Conservation (phyloP, 2,329 filamentous ascomycete genomes). For the Sphaceloma murrayae region DNA sequence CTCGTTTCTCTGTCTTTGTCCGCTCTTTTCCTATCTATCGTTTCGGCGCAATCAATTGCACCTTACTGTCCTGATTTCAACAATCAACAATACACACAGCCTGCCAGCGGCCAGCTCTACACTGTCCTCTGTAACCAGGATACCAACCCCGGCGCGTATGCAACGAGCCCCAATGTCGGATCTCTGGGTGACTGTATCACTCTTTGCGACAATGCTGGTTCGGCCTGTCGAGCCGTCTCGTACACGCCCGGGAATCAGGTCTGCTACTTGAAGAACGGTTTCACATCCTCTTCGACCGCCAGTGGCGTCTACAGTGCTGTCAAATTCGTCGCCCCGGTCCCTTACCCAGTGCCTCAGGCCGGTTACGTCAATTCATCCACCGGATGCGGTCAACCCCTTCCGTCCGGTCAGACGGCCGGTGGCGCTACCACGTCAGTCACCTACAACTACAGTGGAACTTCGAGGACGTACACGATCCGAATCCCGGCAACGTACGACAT, state of each 20-base stretch:
- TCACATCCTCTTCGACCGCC: constrained; percentile 11
- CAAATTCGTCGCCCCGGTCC: constrained; percentile 6
- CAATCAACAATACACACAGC: constrained; percentile 16
- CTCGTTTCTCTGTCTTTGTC: constrained; percentile 15
- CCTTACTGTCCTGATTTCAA: constrained; percentile 10
- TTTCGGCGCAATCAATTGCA: constrained; percentile 12
- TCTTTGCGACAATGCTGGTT: constrained; percentile 13
- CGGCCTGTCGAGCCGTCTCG: constrained; percentile 7
- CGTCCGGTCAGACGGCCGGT: constrained; percentile 19
- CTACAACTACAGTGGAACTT: constrained; percentile 22
- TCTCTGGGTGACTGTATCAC: constrained; percentile 14
- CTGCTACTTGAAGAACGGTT: constrained; percentile 22
- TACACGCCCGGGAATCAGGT: constrained; percentile 16
- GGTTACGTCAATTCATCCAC: constrained; percentile 20
- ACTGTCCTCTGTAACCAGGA: constrained; percentile 18
- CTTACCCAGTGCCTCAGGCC: constrained; percentile 16
- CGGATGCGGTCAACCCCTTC: constrained; percentile 23
- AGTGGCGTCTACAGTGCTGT: constrained; percentile 13
- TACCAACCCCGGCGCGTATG: constrained; percentile 13
- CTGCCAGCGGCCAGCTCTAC: constrained; percentile 15
- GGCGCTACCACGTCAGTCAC: constrained; percentile 20
- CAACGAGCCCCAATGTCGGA: neutral
- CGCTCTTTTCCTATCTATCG: constrained; percentile 5
- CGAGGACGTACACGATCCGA: constrained; percentile 31
- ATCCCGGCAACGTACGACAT: constrained; percentile 34